Base-by-base conservation (phyloP, 2,329 filamentous ascomycete species). In the Monosporascus sp. region DNA sequence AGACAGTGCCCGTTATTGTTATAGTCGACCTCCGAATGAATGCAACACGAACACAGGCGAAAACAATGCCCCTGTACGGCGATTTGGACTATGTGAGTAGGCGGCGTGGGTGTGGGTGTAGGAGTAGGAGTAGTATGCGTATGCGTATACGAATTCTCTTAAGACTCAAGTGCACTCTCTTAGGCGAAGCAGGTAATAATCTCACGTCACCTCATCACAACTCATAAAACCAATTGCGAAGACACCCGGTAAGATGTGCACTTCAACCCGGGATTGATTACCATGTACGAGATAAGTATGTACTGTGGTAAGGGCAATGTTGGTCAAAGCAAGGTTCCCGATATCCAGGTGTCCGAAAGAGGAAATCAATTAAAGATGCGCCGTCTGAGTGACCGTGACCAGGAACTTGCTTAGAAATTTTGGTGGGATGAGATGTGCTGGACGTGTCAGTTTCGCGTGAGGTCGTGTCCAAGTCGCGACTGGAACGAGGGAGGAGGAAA, bases 391-490 rank as follows among this genome's bases (percentile, higher is more conserved):
- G 6, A 3, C 49, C 57, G n/a, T 5, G 20, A 15, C 47, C 56
- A 58, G 56, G 59, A 55, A 63, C 64, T 61, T 54, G 31, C 28
- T 31, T 11, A 14, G 63, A 63, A 60, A 63, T n/a, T 67, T 61
- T 60, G 60, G 62, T 49, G 50, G 53, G 51, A 52, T 50, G 53
- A 51, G 50, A 48, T 45, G 52, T 53, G 48, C 44, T 50, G 55
- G 65, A 65, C 67, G 67, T 69, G 66, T 69, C 67, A 68, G 60
- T 69, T 68, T 68, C 67, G 67, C 68, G 67, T 63, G 58, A 48
- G 9, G 59, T 46, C 49, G 61, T 63, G 64, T 52, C 55, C 22
- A 58, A 60, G 55, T 55, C 58, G 57, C 56, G 57, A 55, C 51
- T 49, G 44, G 56, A 55, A 50, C 45, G 54, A 55, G 52, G 50